A percentile compares a stretch with the other conserved stretches of the same genome.
Conservation (phyloP, 441 rosid genomes). For the Kokia cookei region DNA sequence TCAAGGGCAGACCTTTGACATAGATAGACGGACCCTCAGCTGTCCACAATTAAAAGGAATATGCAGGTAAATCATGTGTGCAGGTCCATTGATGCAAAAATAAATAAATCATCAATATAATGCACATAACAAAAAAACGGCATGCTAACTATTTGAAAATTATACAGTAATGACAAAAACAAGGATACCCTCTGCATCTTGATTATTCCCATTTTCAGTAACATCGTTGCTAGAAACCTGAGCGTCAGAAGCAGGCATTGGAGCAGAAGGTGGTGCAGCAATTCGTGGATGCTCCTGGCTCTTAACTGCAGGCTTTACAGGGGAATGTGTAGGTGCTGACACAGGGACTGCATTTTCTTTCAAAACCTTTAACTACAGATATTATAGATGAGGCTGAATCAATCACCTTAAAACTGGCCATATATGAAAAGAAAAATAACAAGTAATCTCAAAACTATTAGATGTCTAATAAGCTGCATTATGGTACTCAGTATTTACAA, state of each 20-base stretch:
- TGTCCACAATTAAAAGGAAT: constrained; percentile 15
- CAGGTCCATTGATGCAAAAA: background rate
- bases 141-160: background rate
- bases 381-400: background rate
- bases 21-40: constrained; percentile 77
- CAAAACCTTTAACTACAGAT: constrained; percentile 51
- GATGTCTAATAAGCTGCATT: background rate
- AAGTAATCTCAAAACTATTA: background rate
- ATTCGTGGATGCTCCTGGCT: constrained; percentile 43
- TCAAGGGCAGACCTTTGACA: constrained; percentile 66
- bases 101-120: background rate
- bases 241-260: constrained; percentile 29
- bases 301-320: constrained; percentile 42
- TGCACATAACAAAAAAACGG: background rate
- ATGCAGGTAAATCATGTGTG: background rate
- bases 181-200: constrained; percentile 50
- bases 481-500: constrained; percentile 46
- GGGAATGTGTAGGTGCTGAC: constrained; percentile 26
- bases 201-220: constrained; percentile 50
- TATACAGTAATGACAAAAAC: background rate
- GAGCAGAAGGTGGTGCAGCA: constrained; percentile 29
- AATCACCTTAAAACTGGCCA: background rate
- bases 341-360: constrained; percentile 45
- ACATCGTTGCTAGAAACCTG: constrained; percentile 29
- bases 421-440: background rate